Conservation (phyloP, 768 basidiomycete genomes). For the Suillus clintonianus region DNA sequence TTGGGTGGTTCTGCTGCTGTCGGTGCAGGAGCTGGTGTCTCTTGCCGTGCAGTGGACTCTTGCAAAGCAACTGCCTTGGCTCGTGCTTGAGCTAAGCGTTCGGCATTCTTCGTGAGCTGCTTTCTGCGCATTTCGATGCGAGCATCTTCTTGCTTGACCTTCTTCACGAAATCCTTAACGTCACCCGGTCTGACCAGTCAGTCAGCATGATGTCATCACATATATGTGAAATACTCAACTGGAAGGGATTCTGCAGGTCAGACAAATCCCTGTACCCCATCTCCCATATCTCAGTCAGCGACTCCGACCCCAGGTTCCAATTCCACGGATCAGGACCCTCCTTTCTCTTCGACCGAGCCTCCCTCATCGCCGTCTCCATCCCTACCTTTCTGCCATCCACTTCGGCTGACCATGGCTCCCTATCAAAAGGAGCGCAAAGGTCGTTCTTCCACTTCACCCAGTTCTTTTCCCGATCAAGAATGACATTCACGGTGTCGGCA, state of each 20-base stretch:
- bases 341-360: conserved; percentile 52
- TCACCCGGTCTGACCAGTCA: conserved; percentile 57
- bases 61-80: conserved; percentile 43
- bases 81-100: conserved; percentile 40
- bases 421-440: conserved; percentile 77
- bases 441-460: conserved; percentile 93
- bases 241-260: conserved; percentile 68
- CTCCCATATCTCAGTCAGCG: conserved; percentile 81
- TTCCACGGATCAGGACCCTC: conserved; percentile 62
- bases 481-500: conserved; percentile 67
- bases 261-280: conserved; percentile 70
- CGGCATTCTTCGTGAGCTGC: conserved; percentile 37
- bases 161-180: conserved; percentile 73
- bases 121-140: conserved; percentile 56
- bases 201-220: conserved; percentile 2
- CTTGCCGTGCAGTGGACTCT: conserved; percentile 23
- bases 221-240: conserved; percentile 44
- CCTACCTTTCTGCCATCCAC: conserved; percentile 52
- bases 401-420: conserved; percentile 59
- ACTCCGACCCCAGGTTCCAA: conserved; percentile 65
- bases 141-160: conserved; percentile 66
- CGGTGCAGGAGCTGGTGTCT: conserved; percentile 11
- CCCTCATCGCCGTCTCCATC: conserved; percentile 63
- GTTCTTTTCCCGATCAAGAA: conserved; percentile 83
- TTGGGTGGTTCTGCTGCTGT: conserved; percentile 19